Conservation (phyloP, 192 early-diverging fungal species). For the Umbelopsis ramanniana region DNA sequence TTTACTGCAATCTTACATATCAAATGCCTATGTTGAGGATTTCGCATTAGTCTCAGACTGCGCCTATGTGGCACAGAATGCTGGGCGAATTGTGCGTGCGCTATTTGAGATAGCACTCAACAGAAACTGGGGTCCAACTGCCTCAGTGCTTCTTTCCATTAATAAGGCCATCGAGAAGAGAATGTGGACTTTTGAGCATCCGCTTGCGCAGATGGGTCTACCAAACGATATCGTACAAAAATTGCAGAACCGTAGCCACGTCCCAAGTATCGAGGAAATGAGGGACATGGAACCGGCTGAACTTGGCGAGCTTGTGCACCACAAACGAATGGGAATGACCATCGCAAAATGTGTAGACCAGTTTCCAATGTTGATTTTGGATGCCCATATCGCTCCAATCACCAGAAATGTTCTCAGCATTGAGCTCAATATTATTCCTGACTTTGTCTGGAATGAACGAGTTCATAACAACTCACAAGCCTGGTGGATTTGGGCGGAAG, state of each 20-base stretch:
- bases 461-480: constrained; percentile 82
- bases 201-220: constrained; percentile 83
- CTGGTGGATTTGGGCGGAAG: constrained; percentile 96
- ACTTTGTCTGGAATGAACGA: constrained; percentile 94
- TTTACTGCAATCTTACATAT: constrained; percentile 93
- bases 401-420: constrained; percentile 90
- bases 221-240: constrained; percentile 75
- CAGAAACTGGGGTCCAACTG: constrained; percentile 88
- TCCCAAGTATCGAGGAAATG: constrained; percentile 62
- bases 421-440: constrained; percentile 90
- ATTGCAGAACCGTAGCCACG: constrained; percentile 66
- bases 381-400: constrained; percentile 91
- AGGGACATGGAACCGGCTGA: constrained; percentile 93
- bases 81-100: constrained; percentile 90
- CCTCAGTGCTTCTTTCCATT: constrained; percentile 78
- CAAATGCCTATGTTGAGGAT: constrained; percentile 90
- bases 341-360: constrained; percentile 91
- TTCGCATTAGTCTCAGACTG: constrained; percentile 97
- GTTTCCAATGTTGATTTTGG: constrained; percentile 91
- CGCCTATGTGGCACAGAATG: constrained; percentile 97
- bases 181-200: constrained; percentile 94
- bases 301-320: constrained; percentile 87
- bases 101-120: constrained; percentile 96
- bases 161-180: constrained; percentile 85
- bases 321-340: constrained; percentile 87